Evolutionary conservation across 2,329 filamentous ascomycete species (phyloP).

Genomic region (Karstenula rhodostoma): DNA sequence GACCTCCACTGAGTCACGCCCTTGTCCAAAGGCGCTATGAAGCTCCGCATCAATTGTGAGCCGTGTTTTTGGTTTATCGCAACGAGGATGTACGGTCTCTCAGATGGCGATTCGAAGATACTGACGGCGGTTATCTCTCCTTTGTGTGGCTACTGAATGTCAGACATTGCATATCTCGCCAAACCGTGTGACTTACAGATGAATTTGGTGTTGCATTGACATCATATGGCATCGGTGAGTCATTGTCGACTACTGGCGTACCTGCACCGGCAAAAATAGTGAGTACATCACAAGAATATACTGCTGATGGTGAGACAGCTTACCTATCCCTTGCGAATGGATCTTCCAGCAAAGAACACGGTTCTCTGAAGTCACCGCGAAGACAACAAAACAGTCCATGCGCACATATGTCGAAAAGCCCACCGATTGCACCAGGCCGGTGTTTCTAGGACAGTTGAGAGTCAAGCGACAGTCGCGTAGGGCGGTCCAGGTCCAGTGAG

Average conservation of each 20-base stretch:
- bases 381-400: conserved; percentile 20
- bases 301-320: background rate
- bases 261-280: background rate
- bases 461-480: conserved; percentile 16
- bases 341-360: conserved; percentile 29
- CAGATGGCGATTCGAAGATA: conserved; percentile 25
- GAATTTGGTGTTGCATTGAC: conserved; percentile 13
- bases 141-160: conserved; percentile 21
- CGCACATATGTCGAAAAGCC: conserved; percentile 25
- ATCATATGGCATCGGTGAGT: background rate
- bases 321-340: conserved; percentile 6
- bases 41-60: conserved; percentile 25
- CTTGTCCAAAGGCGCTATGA: conserved; percentile 25
- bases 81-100: conserved; percentile 27
- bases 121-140: conserved; percentile 27
- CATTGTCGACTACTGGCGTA: background rate
- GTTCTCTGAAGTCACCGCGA: conserved; percentile 28
- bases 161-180: conserved; percentile 10
- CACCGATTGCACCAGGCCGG: conserved; percentile 24
- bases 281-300: background rate
- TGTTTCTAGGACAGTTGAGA: conserved; percentile 26
- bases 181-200: conserved; percentile 20
- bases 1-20: conserved; percentile 16
- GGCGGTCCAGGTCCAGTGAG: conserved; percentile 28
- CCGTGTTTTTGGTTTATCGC: conserved; percentile 29